Percentiles rank a stretch among this genome's conserved stretches.
Evolutionary conservation across 371 early-diverging fungal genomes (phyloP).

Genomic region (Parasitella parasitica): DNA sequence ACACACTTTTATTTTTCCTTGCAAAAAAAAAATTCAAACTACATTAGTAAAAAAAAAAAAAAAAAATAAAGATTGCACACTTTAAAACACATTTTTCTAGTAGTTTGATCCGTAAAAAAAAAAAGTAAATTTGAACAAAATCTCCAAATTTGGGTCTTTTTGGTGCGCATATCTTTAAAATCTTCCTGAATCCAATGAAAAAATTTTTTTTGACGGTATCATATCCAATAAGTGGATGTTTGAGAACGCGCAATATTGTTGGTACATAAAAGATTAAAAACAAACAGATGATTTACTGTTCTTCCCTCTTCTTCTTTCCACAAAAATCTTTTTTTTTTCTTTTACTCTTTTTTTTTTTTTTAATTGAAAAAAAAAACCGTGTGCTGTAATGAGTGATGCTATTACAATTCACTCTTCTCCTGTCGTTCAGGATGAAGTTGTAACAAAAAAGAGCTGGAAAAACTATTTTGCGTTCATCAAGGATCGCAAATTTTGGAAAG

Average conservation of each 20-base stretch:
- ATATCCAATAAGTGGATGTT: too few species aligned
- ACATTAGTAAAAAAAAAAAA: too few species aligned
- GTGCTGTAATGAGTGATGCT: background rate
- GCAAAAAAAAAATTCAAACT: too few species aligned
- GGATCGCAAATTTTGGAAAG: slow-evolving; percentile 14
- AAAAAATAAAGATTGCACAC: too few species aligned
- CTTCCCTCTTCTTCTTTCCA: background rate
- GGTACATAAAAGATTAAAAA: too few species aligned
- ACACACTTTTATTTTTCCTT: too few species aligned
- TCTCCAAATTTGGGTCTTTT: background rate
- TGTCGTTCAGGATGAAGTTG: background rate
- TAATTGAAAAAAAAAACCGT: background rate
- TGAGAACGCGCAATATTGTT: too few species aligned
- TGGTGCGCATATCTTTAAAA: background rate
- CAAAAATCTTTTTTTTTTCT: background rate
- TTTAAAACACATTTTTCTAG: too few species aligned
- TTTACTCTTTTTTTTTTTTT: background rate
- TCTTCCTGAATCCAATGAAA: background rate
- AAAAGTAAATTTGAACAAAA: background rate
- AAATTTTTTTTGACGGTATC: too few species aligned
- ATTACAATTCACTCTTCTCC: background rate
- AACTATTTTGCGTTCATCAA: slow-evolving; percentile 10
- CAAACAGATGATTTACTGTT: too few species aligned
- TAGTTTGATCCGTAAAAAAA: background rate
- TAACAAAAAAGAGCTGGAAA: slow-evolving; percentile 4